Conservation (phyloP, 345 rosid species). For the Pugionium dolabratum region DNA sequence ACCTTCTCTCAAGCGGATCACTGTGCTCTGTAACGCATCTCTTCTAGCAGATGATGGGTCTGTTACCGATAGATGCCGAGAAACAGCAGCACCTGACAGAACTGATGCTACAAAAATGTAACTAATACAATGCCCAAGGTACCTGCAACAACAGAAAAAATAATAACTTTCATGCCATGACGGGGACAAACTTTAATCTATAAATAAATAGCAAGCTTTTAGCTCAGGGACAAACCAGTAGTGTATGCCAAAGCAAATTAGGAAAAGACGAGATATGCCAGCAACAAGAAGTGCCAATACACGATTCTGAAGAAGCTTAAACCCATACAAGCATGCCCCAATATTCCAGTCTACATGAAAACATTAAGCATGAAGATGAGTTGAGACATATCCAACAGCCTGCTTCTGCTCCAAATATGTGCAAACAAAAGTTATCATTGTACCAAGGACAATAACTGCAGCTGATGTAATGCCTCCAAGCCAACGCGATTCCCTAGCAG, state of each 20-base stretch:
- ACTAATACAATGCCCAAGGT: conserved; percentile 96
- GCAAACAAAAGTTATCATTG: conserved; percentile 25
- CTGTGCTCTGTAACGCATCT: conserved; percentile 94
- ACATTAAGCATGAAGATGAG: conserved; percentile 27
- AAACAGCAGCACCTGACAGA: conserved; percentile 92
- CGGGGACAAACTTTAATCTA: conserved; percentile 23
- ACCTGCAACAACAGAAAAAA: conserved; percentile 56
- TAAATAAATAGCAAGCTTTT: conserved; percentile 1
- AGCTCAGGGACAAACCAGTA: conserved; percentile 75
- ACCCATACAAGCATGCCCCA: conserved; percentile 98
- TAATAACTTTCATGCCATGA: conserved; percentile 25
- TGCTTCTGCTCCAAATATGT: conserved; percentile 22
- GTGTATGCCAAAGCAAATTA: conserved; percentile 98
- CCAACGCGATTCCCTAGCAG: conserved; percentile 91
- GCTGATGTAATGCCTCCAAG: conserved; percentile 97
- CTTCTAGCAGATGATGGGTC: conserved; percentile 94
- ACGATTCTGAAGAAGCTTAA: conserved; percentile 88
- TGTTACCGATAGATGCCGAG: conserved; percentile 83
- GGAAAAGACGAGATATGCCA: conserved; percentile 86
- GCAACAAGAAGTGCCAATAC: conserved; percentile 88
- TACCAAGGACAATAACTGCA: conserved; percentile 95
- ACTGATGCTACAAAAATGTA: conserved; percentile 96
- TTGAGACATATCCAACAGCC: conserved; percentile 16
- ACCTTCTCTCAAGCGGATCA: conserved; percentile 95
- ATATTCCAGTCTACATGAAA: conserved; percentile 86